Percentiles rank a stretch among this genome's conserved stretches.
These are phyloP conservation scores for Clitoria ternatea DNA, from an alignment of 306 rosid genomes.

Conservation along the genomic window DNA sequence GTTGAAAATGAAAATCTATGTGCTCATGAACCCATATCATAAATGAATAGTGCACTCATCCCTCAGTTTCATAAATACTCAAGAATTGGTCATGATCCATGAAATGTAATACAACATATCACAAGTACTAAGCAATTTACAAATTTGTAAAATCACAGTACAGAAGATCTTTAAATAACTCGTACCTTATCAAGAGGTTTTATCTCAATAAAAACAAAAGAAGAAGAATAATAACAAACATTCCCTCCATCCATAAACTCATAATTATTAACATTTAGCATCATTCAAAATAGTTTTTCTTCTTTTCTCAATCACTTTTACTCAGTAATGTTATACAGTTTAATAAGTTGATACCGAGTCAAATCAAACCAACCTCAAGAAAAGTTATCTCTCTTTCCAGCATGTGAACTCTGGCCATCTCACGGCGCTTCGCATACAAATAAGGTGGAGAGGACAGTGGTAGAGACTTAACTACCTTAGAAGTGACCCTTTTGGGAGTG, in stretches of 20 bases:
- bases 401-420: slow-evolving; percentile 68
- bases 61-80: not conserved
- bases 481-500: slow-evolving; percentile 28
- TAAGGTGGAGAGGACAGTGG: slow-evolving; percentile 67
- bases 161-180: no score
- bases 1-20: not conserved
- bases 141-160: not conserved
- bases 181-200: no score
- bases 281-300: not conserved
- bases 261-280: not conserved
- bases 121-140: not conserved
- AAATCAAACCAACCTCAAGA: slow-evolving; percentile 73
- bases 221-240: not conserved
- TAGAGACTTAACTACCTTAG: slow-evolving; percentile 44
- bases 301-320: not conserved
- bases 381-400: slow-evolving; percentile 89
- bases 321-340: not conserved
- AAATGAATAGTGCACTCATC: not conserved
- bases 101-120: not conserved
- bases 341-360: not conserved
- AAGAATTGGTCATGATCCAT: not conserved
- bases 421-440: slow-evolving; percentile 79
- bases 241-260: not conserved
- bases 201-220: no score
- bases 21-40: not conserved